These are phyloP conservation scores for Chaetomium globosum DNA, from an alignment of 2,329 filamentous ascomycete genomes.

Conservation along the genomic window DNA sequence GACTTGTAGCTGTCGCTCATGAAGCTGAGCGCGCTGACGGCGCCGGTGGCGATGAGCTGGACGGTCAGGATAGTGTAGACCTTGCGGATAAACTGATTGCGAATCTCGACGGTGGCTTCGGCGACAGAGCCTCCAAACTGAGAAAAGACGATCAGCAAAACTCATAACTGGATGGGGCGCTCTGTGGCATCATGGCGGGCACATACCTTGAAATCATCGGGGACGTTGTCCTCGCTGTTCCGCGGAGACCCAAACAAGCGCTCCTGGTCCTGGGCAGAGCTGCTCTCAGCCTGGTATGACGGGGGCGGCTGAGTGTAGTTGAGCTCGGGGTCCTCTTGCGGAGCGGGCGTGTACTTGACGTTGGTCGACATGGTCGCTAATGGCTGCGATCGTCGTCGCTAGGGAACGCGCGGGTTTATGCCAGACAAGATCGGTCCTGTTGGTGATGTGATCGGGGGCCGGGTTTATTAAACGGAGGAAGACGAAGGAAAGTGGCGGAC, in stretches of 20 bases:
- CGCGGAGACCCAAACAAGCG: constrained; percentile 69
- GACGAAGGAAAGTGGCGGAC: not conserved
- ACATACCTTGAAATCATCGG: constrained; percentile 90
- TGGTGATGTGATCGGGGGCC: not conserved
- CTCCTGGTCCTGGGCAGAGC: constrained; percentile 56
- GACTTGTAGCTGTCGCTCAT: constrained; percentile 74
- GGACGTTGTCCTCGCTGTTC: constrained; percentile 84
- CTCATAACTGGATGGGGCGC: not conserved
- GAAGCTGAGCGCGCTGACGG: constrained; percentile 82
- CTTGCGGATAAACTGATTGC: constrained; percentile 95
- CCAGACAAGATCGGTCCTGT: not conserved
- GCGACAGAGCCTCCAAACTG: constrained; percentile 90
- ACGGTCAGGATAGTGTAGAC: constrained; percentile 98
- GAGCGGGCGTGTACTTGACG: constrained; percentile 79
- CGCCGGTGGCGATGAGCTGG: constrained; percentile 82
- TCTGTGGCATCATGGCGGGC: not conserved
- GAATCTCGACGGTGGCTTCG: constrained; percentile 91
- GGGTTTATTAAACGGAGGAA: not conserved
- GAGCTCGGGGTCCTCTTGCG: constrained; percentile 84
- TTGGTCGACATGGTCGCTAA: constrained; percentile 49
- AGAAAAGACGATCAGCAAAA: not conserved
- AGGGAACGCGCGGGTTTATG: not conserved
- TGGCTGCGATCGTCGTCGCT: constrained; percentile 6
- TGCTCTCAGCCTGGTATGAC: constrained; percentile 67
- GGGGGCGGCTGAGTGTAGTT: constrained; percentile 77